Conservation (phyloP, 2,329 filamentous ascomycete species). For the Aspergillus fructus region DNA sequence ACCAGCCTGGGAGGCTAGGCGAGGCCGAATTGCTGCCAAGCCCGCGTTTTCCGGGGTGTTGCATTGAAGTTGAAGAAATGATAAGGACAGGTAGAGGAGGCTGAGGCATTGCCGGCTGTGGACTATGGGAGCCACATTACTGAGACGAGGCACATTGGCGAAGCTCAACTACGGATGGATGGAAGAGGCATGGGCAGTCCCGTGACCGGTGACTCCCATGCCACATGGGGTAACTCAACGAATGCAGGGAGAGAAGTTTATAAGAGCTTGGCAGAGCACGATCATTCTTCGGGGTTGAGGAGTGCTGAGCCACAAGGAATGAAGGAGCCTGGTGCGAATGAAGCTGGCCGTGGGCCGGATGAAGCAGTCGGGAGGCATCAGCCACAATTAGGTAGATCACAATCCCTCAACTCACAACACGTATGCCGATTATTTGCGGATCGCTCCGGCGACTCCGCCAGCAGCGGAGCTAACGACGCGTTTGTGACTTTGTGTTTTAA, state of each 20-base stretch:
- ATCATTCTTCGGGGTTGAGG: neutral
- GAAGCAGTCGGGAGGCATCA: neutral
- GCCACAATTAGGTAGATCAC: conserved; percentile 1
- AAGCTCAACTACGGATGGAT: neutral
- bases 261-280: neutral
- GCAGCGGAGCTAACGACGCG: neutral
- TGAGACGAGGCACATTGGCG: neutral
- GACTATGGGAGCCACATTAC: neutral
- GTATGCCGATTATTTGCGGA: neutral
- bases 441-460: neutral
- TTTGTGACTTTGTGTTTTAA: neutral
- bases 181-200: neutral
- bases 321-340: conserved; percentile 3
- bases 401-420: neutral
- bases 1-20: neutral
- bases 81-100: neutral
- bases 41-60: neutral
- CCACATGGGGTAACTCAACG: neutral
- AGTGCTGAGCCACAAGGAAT: conserved; percentile 7
- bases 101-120: neutral
- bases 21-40: neutral
- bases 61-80: neutral
- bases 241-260: neutral
- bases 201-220: conserved; percentile 1
- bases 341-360: neutral